Evolutionary conservation across 2,329 filamentous ascomycete genomes (phyloP), one percentile per base, ranked within the genome.

Genomic region (Paracamarosporium sp.): DNA sequence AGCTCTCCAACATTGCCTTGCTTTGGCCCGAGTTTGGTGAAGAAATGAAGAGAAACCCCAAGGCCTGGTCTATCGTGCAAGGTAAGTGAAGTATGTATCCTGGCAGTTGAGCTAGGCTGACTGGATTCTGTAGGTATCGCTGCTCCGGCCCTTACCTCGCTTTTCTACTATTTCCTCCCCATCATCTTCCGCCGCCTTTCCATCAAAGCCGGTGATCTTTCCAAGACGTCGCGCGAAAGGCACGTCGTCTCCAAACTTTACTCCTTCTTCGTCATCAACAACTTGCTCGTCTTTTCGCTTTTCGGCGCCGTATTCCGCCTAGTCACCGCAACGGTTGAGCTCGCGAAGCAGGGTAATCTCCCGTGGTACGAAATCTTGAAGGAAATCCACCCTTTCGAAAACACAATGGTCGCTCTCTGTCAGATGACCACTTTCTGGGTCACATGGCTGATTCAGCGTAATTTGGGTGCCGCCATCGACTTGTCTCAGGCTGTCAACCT

Each of bases 241-340:
- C 94, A 98, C 75, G 95, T 99, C 51, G 85, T 95, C 57, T 88
- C 87, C 61, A 96, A 96, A 76, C 84, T 99, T 2, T 99, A 96
- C 78, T 86, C 91, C 17, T 99, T 99, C 80, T 99, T 99, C 77
- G 86, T 97, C 51, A 93, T 99, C 83, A 99, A 99, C 85, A 98
- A 98, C 72, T 78, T 99, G 54, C 82, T 99, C 64, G 88, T 98
- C 56, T 98, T 98, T 77, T 97, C 93, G 11, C 82, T 97, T 13
- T 98, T 98, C 76, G 92, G 91, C 43, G 88, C 91, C 1, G 79
- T 93, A 15, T 97, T 92, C 87, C 81, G 82, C 1, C 93, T 93
- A 67, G 81, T 93, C 8, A 79, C 87, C 0, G 81, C 81, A 4
- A 87, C 96, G 35, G 80, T 93, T 44, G 72, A 85, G 3, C 51